Evolutionary conservation across 164 flowering plant genomes (phyloP).

Genomic region (Vitis rupestris): DNA sequence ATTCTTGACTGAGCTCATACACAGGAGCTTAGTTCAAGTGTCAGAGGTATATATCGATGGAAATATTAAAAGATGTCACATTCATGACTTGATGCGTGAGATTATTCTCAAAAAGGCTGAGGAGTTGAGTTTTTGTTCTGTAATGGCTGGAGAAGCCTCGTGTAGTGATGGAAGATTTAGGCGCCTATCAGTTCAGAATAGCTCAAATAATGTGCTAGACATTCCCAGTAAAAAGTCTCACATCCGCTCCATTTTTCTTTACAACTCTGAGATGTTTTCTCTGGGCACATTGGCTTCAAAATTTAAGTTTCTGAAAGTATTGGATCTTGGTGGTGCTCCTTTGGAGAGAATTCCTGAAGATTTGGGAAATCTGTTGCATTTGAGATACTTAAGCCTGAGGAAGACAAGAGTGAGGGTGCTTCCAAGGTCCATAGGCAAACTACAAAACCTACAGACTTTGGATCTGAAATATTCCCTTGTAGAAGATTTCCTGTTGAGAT

Average conservation of each 20-base stretch:
- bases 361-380: constrained; percentile 15
- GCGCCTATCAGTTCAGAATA: constrained; percentile 19
- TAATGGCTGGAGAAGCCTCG: background rate
- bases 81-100: constrained; percentile 27
- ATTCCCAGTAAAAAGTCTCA: background rate
- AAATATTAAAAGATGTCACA: constrained; percentile 10
- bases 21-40: constrained; percentile 29
- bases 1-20: constrained; percentile 30
- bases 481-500: constrained; percentile 21
- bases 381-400: constrained; percentile 26
- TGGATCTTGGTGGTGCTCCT: constrained; percentile 25
- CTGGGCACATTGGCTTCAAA: background rate
- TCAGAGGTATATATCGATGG: background rate
- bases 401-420: constrained; percentile 19
- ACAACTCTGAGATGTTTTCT: background rate
- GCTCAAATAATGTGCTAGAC: background rate
- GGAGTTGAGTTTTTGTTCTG: constrained; percentile 11
- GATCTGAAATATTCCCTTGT: constrained; percentile 28
- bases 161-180: constrained; percentile 7
- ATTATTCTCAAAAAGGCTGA: constrained; percentile 21
- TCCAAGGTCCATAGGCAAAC: constrained; percentile 29
- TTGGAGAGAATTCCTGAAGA: constrained; percentile 17
- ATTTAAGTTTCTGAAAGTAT: constrained; percentile 23
- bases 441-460: constrained; percentile 25
- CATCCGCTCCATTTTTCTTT: constrained; percentile 16